Conservation (phyloP, 2,329 filamentous ascomycete genomes). For the Colletotrichum truncatum region DNA sequence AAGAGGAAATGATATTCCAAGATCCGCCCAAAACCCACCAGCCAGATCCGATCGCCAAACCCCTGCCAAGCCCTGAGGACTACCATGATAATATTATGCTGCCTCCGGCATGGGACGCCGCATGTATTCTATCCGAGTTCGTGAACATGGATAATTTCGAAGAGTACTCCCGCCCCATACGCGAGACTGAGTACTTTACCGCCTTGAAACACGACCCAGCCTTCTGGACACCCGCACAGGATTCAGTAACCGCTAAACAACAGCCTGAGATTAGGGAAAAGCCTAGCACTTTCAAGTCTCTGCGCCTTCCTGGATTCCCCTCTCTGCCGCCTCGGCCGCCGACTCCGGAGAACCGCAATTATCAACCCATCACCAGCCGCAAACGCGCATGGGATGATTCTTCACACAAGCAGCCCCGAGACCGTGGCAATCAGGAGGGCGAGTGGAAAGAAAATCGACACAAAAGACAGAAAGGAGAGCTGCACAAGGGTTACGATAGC, state of each 20-base stretch:
- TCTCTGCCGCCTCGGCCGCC: slow-evolving; percentile 25
- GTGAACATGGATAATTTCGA: slow-evolving; percentile 52
- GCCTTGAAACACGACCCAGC: slow-evolving; percentile 52
- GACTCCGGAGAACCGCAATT: slow-evolving; percentile 14
- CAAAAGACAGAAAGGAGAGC: slow-evolving; percentile 17
- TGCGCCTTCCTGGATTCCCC: slow-evolving; percentile 19
- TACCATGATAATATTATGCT: slow-evolving; percentile 57
- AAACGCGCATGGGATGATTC: slow-evolving; percentile 26
- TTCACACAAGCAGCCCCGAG: not conserved
- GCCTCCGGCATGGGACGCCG: slow-evolving; percentile 52
- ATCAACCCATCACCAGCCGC: slow-evolving; percentile 3
- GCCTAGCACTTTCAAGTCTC: slow-evolving; percentile 16
- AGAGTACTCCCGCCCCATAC: slow-evolving; percentile 52
- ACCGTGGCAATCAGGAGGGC: not conserved
- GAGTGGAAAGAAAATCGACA: slow-evolving; percentile 1
- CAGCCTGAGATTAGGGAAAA: slow-evolving; percentile 11
- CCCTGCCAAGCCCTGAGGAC: slow-evolving; percentile 44
- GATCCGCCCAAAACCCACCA: slow-evolving; percentile 43
- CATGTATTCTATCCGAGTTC: slow-evolving; percentile 54
- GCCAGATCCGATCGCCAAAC: slow-evolving; percentile 58
- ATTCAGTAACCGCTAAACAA: not conserved
- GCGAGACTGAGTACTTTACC: slow-evolving; percentile 50
- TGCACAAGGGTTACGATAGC: not conserved
- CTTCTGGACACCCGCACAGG: slow-evolving; percentile 40
- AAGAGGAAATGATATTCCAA: slow-evolving; percentile 48